Conservation (phyloP, 2,329 filamentous ascomycete species). For the Neoscytalidium dimidiatum region DNA sequence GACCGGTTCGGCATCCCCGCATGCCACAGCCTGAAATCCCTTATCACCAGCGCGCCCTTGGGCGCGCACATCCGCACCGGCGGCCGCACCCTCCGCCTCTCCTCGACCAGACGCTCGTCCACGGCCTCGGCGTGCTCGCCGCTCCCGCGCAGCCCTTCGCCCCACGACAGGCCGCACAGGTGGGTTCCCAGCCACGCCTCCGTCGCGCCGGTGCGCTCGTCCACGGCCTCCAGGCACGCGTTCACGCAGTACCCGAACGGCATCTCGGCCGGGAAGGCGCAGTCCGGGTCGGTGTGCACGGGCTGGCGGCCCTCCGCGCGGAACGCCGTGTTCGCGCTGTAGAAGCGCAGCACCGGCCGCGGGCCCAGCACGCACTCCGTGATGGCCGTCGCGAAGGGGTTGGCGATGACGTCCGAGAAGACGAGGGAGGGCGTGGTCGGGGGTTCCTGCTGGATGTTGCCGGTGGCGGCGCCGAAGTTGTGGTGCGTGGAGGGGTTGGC, state of each 20-base stretch:
- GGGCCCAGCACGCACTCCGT: conserved; percentile 43
- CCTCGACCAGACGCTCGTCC: conserved; percentile 43
- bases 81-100: conserved; percentile 40
- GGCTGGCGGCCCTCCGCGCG: conserved; percentile 41
- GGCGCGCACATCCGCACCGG: conserved; percentile 54
- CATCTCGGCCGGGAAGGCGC: conserved; percentile 48
- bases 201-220: conserved; percentile 56
- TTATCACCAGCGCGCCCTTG: conserved; percentile 59
- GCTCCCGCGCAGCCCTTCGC: not conserved
- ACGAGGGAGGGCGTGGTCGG: conserved; percentile 37
- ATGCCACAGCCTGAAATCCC: conserved; percentile 65
- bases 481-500: conserved; percentile 28
- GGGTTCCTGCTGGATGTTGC: conserved; percentile 46
- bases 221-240: conserved; percentile 53
- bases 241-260: conserved; percentile 60
- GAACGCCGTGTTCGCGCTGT: conserved; percentile 45
- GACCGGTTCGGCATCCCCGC: conserved; percentile 63
- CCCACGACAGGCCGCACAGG: conserved; percentile 36
- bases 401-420: conserved; percentile 39
- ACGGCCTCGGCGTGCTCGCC: not conserved
- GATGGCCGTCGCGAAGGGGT: conserved; percentile 23
- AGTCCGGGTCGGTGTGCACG: not conserved
- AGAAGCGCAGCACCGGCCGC: conserved; percentile 38
- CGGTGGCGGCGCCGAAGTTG: conserved; percentile 36
- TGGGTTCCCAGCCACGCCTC: conserved; percentile 63